Percentiles rank a stretch among this genome's conserved stretches.
These are phyloP conservation scores for Microsporum ferrugineum DNA, from an alignment of 2,329 filamentous ascomycete genomes.

Conservation along the genomic window DNA sequence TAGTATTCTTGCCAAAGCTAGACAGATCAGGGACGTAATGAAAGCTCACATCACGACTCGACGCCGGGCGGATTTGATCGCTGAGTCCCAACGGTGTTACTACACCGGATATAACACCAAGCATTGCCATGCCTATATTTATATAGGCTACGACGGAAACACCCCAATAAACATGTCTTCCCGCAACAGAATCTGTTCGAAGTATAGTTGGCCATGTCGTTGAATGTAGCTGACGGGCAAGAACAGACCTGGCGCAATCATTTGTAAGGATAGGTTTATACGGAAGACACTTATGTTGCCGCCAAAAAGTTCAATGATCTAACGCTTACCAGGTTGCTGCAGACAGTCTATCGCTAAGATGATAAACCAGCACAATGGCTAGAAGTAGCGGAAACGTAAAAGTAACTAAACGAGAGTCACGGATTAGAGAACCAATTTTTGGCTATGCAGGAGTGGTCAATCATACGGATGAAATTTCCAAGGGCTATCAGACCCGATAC, in stretches of 20 bases:
- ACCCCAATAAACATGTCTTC: conserved; percentile 22
- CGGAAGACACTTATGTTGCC: neutral
- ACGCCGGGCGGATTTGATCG: conserved; percentile 23
- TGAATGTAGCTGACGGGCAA: conserved; percentile 27
- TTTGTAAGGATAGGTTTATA: neutral
- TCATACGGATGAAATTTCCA: neutral
- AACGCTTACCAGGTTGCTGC: conserved; percentile 16
- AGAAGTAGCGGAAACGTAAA: conserved; percentile 28
- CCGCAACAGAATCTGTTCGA: conserved; percentile 26
- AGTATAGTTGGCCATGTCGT: conserved; percentile 36
- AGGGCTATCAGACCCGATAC: conserved; percentile 4
- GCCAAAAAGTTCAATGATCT: neutral
- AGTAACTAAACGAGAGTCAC: conserved; percentile 20
- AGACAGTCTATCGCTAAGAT: conserved; percentile 27
- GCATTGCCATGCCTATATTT: neutral
- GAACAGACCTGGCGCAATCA: conserved; percentile 23
- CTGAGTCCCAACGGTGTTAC: conserved; percentile 38
- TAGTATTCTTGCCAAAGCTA: conserved; percentile 28
- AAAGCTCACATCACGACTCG: conserved; percentile 8
- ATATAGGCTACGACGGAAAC: neutral
- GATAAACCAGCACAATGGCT: conserved; percentile 27
- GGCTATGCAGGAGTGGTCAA: neutral
- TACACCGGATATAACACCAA: conserved; percentile 28
- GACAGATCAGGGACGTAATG: conserved; percentile 19
- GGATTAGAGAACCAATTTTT: neutral